phyloP scores from a whole-genome alignment of 1,139 yeast species.

The Lodderomyces beijingensis region DNA sequence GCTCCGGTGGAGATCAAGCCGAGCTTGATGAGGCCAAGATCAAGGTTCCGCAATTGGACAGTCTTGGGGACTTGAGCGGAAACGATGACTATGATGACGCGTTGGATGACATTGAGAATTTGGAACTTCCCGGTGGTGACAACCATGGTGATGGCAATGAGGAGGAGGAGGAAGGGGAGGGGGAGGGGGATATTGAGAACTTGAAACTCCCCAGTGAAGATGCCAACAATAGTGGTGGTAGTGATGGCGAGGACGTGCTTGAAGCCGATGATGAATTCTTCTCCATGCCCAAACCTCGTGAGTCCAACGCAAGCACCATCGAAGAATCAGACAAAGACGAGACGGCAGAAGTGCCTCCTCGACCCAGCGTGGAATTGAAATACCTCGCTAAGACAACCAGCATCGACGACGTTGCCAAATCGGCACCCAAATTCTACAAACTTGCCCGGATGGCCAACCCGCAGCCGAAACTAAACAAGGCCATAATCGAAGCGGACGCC shows the following conservation, averaged over 20 bases:
- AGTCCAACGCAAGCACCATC: conserved; percentile 9
- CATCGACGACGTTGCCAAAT: conserved; percentile 6
- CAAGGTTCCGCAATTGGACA: conserved; percentile 5
- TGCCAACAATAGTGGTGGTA: conserved; percentile 1
- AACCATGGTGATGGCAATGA: no score
- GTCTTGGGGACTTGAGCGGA: no score
- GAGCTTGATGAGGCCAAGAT: conserved; percentile 2
- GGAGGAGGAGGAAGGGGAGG: no score
- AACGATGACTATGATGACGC: no score
- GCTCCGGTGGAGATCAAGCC: not conserved
- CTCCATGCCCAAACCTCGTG: no score
- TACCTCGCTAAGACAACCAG: conserved; percentile 6
- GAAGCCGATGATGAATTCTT: conserved; percentile 8
- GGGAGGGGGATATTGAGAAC: no score
- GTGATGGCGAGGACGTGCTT: conserved; percentile 7
- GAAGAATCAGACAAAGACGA: conserved; percentile 4
- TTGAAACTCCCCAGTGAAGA: no score
- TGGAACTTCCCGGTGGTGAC: no score
- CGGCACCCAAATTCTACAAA: conserved; percentile 2
- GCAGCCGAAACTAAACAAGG: conserved; percentile 2
- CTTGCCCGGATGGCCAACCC: conserved; percentile 3
- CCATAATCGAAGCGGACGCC: not conserved
- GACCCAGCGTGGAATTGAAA: no score
- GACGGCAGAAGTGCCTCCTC: conserved; percentile 4
- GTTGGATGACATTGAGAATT: no score